Evolutionary conservation across 306 rosid genomes (phyloP).

Genomic region (Neltuma alba): DNA sequence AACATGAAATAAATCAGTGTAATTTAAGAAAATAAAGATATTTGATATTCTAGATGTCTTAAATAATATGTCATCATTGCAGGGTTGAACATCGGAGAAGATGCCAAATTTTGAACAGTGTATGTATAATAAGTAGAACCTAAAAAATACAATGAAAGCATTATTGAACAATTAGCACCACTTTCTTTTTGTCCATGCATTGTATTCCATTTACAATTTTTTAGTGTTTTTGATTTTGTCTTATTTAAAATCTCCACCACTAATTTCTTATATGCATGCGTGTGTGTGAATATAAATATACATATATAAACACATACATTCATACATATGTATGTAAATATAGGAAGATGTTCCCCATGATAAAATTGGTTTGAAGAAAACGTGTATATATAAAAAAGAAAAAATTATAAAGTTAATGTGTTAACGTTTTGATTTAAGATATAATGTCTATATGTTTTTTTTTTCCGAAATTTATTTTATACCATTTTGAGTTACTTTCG

Average conservation of each 20-base stretch:
- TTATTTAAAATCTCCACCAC: not conserved
- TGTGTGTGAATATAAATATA: no score
- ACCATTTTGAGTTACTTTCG: no score
- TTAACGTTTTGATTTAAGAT: no score
- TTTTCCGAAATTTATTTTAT: no score
- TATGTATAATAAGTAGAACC: not conserved
- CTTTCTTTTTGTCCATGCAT: not conserved
- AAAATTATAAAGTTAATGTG: no score
- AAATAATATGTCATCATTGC: slow-evolving; percentile 23
- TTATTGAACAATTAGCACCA: not conserved
- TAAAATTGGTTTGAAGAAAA: no score
- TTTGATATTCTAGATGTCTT: not conserved
- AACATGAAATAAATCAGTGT: not conserved
- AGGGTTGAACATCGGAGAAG: slow-evolving; percentile 25
- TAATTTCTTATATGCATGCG: no score
- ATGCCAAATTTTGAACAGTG: slow-evolving; percentile 11
- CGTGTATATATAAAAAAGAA: no score
- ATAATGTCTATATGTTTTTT: no score
- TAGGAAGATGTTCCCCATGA: no score
- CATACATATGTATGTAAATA: no score
- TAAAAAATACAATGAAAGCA: not conserved
- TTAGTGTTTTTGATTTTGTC: not conserved
- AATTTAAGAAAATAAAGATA: not conserved
- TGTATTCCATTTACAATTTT: not conserved
- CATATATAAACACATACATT: no score